Evolutionary conservation across 257 asterid genomes (phyloP).

Genomic region (Scutellaria galericulata): DNA sequence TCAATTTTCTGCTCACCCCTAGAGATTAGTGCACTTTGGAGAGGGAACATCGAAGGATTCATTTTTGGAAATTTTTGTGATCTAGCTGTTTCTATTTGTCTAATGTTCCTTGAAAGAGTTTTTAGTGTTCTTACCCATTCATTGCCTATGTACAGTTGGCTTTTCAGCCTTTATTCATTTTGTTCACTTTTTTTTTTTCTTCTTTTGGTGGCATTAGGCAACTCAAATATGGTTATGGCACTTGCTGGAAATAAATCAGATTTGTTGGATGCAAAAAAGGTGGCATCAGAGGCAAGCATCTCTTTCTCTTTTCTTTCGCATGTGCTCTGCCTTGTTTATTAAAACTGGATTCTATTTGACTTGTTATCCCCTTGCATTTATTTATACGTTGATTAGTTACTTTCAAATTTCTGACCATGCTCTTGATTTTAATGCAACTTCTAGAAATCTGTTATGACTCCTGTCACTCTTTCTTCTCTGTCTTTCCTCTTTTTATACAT

Average conservation of each 20-base stretch:
- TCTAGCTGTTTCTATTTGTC: not conserved
- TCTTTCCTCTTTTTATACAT: not conserved
- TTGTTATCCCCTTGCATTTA: not conserved
- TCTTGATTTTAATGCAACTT: conserved; percentile 6
- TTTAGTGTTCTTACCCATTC: not conserved
- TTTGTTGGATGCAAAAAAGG: conserved; percentile 69
- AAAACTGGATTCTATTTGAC: not conserved
- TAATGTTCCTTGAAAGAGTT: not conserved
- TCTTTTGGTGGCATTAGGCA: conserved; percentile 46
- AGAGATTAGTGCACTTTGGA: not conserved
- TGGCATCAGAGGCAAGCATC: conserved; percentile 63
- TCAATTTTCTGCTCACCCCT: too few species aligned
- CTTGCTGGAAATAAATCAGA: conserved; percentile 84
- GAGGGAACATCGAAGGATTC: not conserved
- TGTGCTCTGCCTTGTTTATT: not conserved
- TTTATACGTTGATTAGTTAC: not conserved
- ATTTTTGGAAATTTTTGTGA: not conserved
- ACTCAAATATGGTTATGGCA: conserved; percentile 79
- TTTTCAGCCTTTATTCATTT: not conserved
- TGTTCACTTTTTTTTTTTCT: conserved; percentile 4
- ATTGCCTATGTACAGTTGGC: not conserved
- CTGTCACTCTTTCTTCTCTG: not conserved
- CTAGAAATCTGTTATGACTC: not conserved
- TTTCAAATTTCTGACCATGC: not conserved
- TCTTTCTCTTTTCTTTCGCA: conserved; percentile 1